These are phyloP conservation scores for Tylopilus sp. DNA, from an alignment of 1,284 basidiomycete species.

Conservation along the genomic window DNA sequence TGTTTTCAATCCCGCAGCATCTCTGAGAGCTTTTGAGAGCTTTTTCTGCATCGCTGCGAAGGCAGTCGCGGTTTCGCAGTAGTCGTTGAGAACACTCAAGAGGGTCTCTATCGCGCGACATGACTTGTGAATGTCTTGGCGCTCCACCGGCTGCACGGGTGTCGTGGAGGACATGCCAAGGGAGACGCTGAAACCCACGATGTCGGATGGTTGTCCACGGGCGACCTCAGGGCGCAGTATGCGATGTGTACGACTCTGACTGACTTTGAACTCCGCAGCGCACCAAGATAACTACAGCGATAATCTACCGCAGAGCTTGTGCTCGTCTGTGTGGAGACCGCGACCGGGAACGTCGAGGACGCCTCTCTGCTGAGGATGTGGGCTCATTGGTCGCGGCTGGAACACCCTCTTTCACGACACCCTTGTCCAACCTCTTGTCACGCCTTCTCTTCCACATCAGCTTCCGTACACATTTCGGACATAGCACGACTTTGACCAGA, in stretches of 20 bases:
- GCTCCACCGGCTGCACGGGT: constrained; percentile 41
- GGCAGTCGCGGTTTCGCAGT: constrained; percentile 63
- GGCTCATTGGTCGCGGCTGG: background rate
- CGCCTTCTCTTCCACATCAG: constrained; percentile 80
- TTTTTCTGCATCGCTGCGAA: constrained; percentile 70
- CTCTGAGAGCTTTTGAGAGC: constrained; percentile 62
- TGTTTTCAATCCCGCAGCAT: constrained; percentile 57
- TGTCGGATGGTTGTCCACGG: no score
- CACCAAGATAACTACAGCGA: background rate
- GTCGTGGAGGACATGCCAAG: constrained; percentile 14
- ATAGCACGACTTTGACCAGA: constrained; percentile 86
- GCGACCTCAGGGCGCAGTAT: no score
- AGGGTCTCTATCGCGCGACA: constrained; percentile 71
- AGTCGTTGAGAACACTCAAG: constrained; percentile 64
- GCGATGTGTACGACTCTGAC: no score
- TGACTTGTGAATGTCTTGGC: constrained; percentile 70
- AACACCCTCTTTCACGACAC: no score
- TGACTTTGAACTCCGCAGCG: constrained; percentile 25
- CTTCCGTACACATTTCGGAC: constrained; percentile 73
- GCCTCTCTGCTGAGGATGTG: background rate
- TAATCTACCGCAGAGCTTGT: no score
- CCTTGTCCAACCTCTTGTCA: constrained; percentile 39
- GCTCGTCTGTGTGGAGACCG: constrained; percentile 16
- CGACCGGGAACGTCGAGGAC: constrained; percentile 16
- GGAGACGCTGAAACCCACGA: no score